Evolutionary conservation across 768 basidiomycete species (phyloP), one percentile per base, ranked within the genome.

Genomic region (Melanogaster broomeanus): DNA sequence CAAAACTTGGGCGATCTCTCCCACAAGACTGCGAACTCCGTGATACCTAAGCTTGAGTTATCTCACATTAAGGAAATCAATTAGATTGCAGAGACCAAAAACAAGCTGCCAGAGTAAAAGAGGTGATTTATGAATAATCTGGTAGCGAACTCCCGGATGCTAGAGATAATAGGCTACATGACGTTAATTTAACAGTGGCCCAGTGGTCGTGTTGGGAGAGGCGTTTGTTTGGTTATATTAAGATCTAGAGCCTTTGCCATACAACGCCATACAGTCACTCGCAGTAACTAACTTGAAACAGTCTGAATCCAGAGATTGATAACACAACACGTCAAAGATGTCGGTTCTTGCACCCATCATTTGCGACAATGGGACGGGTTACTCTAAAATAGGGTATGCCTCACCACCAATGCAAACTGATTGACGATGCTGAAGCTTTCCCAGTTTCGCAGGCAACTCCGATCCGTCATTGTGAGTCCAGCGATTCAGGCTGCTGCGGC

Each of bases 341-440:
- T 87, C 90, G 48, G 69, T 87, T 30, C 84, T 94, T 54, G 89
- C 93, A 6, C 94, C 95, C 52, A 93, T 98, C 67, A 95, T 98
- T 60, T 95, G 93, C 65, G 95, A 98, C 77, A 97, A 98, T 77
- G 95, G 95, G 37, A 97, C 95, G 40, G 95, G 96, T 30, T 98
- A 81, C 72, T 96, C 95, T 11, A 98, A 98, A 82, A 88, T 98
- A 71, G 96, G 95, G 93, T 94, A 69, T 39, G 86, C 71, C 38
- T 19, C 25, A 21, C 1, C 12, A 9, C 11, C 30, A 5, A 47
- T 51, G 37, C n/a, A 19, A 16, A 30, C 16, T 24, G 12, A 11
- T 11, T 28, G 34, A 48, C 25, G 30, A 48, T 54, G 25, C 43
- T 70, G 40, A 62, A 30, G 4, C 56, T 43, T 39, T 56, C 42